Conservation (phyloP, 2,329 filamentous ascomycete species). For the Aspergillus nomiae region DNA sequence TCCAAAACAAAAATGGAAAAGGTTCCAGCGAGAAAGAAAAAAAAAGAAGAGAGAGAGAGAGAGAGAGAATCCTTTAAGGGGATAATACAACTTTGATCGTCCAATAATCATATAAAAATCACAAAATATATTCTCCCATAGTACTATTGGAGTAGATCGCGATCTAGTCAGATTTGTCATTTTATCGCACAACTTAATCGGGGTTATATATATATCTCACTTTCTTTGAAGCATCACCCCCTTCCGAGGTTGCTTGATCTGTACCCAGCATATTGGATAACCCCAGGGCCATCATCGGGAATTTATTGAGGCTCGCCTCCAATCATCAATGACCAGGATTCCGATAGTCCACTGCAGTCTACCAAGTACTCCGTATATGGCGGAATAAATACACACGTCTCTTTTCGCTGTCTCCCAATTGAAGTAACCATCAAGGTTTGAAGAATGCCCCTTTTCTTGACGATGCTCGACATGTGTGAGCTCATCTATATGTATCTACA, state of each 20-base stretch:
- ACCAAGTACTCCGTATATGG: neutral
- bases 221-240: neutral
- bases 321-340: neutral
- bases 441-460: neutral
- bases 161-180: neutral
- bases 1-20: neutral
- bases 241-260: neutral
- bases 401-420: neutral
- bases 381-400: neutral
- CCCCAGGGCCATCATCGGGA: neutral
- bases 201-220: neutral
- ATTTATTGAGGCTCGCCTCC: neutral
- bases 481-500: neutral
- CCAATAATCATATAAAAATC: neutral
- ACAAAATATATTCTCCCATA: neutral
- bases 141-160: neutral
- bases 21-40: neutral
- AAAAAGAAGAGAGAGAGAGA: too few species aligned
- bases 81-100: neutral
- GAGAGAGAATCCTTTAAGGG: neutral
- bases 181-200: neutral
- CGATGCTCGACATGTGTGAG: neutral
- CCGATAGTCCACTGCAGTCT: neutral
- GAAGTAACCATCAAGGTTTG: neutral
- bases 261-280: neutral